phyloP scores from a whole-genome alignment of 2,329 filamentous ascomycete genomes.

The Cladosporium colombiae region DNA sequence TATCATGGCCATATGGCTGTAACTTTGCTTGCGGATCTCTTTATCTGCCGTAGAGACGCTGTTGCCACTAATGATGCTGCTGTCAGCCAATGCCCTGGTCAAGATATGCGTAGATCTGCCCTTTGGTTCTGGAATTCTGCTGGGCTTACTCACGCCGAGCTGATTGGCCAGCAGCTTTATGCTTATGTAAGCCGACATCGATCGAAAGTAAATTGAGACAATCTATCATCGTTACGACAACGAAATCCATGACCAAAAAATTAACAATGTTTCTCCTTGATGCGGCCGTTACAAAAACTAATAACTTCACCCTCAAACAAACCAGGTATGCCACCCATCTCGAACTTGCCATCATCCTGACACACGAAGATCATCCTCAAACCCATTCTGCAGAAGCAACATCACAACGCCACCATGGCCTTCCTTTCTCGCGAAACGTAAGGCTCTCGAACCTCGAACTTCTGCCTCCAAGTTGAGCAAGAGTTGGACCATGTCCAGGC shows the following conservation, averaged over 20 bases:
- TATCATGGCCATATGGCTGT: not conserved
- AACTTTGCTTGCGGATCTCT: too few species aligned
- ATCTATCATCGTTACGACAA: not conserved
- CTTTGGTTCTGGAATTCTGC: not conserved
- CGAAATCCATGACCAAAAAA: too few species aligned
- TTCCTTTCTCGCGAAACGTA: not conserved
- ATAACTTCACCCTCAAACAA: not conserved
- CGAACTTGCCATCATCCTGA: not conserved
- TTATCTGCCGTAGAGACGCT: not conserved
- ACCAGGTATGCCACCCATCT: not conserved
- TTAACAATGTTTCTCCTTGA: too few species aligned
- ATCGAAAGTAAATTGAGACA: not conserved
- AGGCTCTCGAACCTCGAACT: not conserved
- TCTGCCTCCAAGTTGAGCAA: conserved; percentile 4
- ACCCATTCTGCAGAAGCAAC: conserved; percentile 3
- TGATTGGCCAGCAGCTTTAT: not conserved
- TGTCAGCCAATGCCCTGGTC: not conserved
- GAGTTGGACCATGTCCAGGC: conserved; percentile 2
- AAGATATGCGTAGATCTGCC: too few species aligned
- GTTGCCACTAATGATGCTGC: not conserved
- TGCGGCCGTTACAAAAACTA: not conserved
- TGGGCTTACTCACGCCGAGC: not conserved
- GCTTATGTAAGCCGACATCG: not conserved
- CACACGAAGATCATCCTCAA: not conserved
- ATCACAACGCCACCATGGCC: conserved; percentile 6